Evolutionary conservation across 441 rosid genomes (phyloP).

Genomic region (Gossypium davidsonii): DNA sequence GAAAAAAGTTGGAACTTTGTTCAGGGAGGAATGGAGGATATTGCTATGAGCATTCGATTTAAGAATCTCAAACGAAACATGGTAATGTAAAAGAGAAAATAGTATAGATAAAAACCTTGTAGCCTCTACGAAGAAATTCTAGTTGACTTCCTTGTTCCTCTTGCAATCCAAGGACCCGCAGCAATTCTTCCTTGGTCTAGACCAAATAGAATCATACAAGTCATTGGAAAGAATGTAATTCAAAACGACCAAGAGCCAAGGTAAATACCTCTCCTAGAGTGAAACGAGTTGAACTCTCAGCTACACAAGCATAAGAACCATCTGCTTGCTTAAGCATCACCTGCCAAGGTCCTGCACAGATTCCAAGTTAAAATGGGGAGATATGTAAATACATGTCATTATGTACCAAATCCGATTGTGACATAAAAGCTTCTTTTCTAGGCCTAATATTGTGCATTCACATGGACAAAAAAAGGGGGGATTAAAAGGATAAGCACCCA

Average conservation of each 20-base stretch:
- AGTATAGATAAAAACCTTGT: constrained; percentile 47
- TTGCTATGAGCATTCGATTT: neutral
- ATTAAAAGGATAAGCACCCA: neutral
- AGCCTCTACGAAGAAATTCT: constrained; percentile 85
- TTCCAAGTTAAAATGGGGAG: neutral
- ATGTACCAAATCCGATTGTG: neutral
- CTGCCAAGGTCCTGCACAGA: constrained; percentile 89
- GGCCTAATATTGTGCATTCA: neutral
- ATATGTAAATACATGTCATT: neutral
- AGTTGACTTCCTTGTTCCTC: constrained; percentile 90
- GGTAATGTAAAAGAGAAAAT: neutral
- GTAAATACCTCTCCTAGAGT: constrained; percentile 73
- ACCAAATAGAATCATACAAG: constrained; percentile 17
- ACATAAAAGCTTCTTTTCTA: neutral
- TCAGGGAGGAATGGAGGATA: neutral
- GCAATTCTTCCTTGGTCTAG: constrained; percentile 86
- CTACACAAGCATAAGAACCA: constrained; percentile 78
- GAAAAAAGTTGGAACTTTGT: neutral
- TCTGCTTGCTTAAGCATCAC: constrained; percentile 94
- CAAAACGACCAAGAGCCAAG: constrained; percentile 10
- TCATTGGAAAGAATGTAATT: constrained; percentile 12
- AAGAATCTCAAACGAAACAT: neutral
- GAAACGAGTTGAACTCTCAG: constrained; percentile 81
- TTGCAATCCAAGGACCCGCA: constrained; percentile 82
- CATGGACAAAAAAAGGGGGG: neutral